These are phyloP conservation scores for Casaregolazyma lundiana DNA, from an alignment of 1,139 yeast genomes.

Conservation along the genomic window DNA sequence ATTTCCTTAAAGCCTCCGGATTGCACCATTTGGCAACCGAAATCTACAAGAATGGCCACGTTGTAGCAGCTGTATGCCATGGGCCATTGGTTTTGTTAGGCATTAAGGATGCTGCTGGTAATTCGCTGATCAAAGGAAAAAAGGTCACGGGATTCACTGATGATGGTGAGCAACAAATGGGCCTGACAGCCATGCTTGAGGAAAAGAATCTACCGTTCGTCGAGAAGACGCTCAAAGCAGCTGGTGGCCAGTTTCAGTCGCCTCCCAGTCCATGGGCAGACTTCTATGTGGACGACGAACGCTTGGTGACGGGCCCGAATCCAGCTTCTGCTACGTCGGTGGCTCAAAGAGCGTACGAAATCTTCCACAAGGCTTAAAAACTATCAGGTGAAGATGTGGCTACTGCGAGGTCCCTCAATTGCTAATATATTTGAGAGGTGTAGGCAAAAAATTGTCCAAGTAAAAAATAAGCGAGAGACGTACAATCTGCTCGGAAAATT, in stretches of 20 bases:
- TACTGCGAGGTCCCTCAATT: no score
- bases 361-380: conserved; percentile 8
- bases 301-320: conserved; percentile 57
- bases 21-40: conserved; percentile 44
- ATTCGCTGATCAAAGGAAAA: conserved; percentile 47
- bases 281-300: conserved; percentile 49
- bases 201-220: conserved; percentile 31
- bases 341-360: conserved; percentile 36
- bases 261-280: conserved; percentile 50
- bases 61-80: conserved; percentile 62
- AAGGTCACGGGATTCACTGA: conserved; percentile 59
- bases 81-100: conserved; percentile 55
- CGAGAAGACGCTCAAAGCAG: conserved; percentile 37
- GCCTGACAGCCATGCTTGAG: conserved; percentile 37
- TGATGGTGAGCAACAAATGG: conserved; percentile 45
- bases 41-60: conserved; percentile 49
- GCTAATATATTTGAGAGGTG: no score
- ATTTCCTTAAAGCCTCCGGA: conserved; percentile 49
- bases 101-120: conserved; percentile 43
- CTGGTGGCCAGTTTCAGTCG: conserved; percentile 42
- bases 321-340: conserved; percentile 56
- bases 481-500: no score
- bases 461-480: no score
- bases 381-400: not conserved
- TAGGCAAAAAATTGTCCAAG: no score